phyloP scores from a whole-genome alignment of 345 rosid species.

The Citrus reticulata region DNA sequence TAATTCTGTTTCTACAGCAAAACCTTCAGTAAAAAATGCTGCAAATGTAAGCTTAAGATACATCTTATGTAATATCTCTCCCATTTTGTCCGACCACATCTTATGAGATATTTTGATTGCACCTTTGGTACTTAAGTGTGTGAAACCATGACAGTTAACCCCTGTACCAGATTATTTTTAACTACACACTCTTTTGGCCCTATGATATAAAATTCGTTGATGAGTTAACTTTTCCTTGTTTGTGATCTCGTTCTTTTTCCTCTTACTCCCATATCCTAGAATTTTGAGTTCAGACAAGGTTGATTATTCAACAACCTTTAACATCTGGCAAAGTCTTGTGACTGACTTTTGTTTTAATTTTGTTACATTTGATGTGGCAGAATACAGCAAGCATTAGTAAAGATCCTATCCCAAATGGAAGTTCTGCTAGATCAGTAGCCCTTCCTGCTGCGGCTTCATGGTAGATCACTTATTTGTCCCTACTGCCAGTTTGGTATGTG shows the following conservation, averaged over 20 bases:
- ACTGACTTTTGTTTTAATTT: background rate
- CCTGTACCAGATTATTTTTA: background rate
- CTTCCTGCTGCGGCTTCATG: slow-evolving; percentile 95
- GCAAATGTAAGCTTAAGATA: slow-evolving; percentile 50
- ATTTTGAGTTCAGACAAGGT: background rate
- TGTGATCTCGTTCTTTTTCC: background rate
- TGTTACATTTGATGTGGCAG: slow-evolving; percentile 33
- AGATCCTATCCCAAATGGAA: slow-evolving; percentile 65
- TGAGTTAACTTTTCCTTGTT: background rate
- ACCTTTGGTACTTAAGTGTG: background rate
- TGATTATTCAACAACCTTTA: background rate
- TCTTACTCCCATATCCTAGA: background rate
- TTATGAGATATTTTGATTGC: background rate
- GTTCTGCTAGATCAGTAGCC: slow-evolving; percentile 43
- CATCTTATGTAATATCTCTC: background rate
- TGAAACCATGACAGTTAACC: background rate
- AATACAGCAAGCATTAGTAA: slow-evolving; percentile 28
- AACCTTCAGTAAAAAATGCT: slow-evolving; percentile 42
- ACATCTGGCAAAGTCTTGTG: background rate
- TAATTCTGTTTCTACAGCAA: slow-evolving; percentile 42
- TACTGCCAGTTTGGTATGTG: background rate
- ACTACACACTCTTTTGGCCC: background rate
- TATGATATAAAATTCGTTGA: background rate
- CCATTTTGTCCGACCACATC: no score
- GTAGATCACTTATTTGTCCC: slow-evolving; percentile 33